Percentiles rank a stretch among this genome's conserved stretches.
Conservation (phyloP, 192 early-diverging fungal species). For the Kickxella alabastrina region DNA sequence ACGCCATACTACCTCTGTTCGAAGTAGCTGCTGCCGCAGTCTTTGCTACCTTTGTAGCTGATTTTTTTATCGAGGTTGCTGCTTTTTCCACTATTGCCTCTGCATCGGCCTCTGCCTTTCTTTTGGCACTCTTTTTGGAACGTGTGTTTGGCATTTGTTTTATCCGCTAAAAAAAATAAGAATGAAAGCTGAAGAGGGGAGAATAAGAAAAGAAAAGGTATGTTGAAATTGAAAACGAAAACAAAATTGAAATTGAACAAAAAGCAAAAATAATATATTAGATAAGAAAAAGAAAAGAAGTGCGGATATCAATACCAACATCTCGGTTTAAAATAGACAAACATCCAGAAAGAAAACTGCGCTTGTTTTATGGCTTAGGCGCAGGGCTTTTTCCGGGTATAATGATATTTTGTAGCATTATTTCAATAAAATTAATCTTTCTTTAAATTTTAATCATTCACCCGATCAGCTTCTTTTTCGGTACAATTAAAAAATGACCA, state of each 20-base stretch:
- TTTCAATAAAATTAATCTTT: too few relatives aligned
- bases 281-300: not conserved
- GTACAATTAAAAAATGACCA: not conserved
- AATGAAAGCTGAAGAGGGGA: not conserved
- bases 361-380: too few relatives aligned
- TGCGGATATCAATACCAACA: not conserved
- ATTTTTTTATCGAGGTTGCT: not conserved
- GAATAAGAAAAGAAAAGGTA: not conserved
- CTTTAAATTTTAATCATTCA: too few relatives aligned
- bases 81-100: not conserved
- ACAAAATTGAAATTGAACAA: too few relatives aligned
- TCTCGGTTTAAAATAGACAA: not conserved
- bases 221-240: not conserved
- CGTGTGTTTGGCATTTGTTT: too few relatives aligned
- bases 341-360: not conserved
- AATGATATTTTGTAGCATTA: too few relatives aligned
- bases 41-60: too few relatives aligned
- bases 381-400: too few relatives aligned
- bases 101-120: not conserved
- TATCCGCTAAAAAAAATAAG: too few relatives aligned
- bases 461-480: not conserved
- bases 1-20: too few relatives aligned
- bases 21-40: too few relatives aligned
- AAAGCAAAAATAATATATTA: too few relatives aligned
- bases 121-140: not conserved